phyloP scores from a whole-genome alignment of 208 protist genomes.

The Trypanosoma scelopori region DNA sequence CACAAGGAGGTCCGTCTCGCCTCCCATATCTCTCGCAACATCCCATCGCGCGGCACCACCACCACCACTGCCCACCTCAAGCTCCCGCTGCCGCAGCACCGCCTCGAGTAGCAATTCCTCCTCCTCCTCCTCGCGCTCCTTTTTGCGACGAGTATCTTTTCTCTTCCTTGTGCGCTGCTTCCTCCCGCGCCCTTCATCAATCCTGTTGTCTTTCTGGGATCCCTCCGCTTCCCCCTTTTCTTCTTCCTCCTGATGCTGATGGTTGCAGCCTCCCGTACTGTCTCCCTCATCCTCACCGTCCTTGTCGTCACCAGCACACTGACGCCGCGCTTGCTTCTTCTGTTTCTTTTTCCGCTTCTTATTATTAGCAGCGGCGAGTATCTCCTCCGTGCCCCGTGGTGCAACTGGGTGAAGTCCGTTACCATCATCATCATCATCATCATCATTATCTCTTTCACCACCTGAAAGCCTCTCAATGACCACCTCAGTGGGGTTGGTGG shows the following conservation, averaged over 20 bases:
- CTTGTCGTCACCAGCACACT: background rate
- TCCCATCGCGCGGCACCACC: background rate
- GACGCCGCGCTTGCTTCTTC: background rate
- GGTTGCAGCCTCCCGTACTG: background rate
- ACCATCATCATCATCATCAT: background rate
- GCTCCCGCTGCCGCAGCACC: conserved; percentile 34
- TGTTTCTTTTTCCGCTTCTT: background rate
- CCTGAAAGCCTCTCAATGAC: background rate
- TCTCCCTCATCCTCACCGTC: background rate
- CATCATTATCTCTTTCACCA: background rate
- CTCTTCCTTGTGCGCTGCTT: conserved; percentile 35
- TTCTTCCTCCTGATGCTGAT: background rate
- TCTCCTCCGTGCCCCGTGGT: too few species aligned
- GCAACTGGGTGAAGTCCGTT: background rate
- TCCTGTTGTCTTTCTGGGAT: background rate
- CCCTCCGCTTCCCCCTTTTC: conserved; percentile 21
- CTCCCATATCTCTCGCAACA: conserved; percentile 3
- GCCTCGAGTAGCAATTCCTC: conserved; percentile 77
- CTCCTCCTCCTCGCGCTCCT: conserved; percentile 74
- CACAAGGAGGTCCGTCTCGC: conserved; percentile 32
- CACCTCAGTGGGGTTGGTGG: too few species aligned
- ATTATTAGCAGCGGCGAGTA: too few species aligned
- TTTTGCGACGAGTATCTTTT: conserved; percentile 35
- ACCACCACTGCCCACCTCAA: conserved; percentile 12
- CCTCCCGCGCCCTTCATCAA: conserved; percentile 23